Base-by-base conservation (phyloP, 2,329 filamentous ascomycete species). In the Penicillium sp. region DNA sequence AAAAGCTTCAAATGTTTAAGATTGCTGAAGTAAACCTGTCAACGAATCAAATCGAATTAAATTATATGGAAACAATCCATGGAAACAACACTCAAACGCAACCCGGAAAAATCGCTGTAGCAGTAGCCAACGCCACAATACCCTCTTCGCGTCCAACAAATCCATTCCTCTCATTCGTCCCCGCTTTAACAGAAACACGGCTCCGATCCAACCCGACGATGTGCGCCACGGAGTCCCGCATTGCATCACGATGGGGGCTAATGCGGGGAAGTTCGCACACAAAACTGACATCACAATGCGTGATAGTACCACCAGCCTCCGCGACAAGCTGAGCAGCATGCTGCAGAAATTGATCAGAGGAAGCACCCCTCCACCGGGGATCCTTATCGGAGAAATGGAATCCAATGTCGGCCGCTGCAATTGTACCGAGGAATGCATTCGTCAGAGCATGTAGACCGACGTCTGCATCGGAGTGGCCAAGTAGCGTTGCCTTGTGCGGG, bases 121-220 rank as follows among this genome's bases (percentile, higher is more conserved):
- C 53, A 15, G 53, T 55, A n/a, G 53, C 53, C 20, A 55, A 51
- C 6, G 53, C 53, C 48, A 55, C 47, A 31, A 55, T 55, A 14
- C 53, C 53, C 46, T 55, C 53, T 43, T 51, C 53, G 26, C 53
- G 53, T 37, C 53, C 53, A 42, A 55, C 53, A 48, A 51, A 55
- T 20, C 53, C 53, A 46, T 46, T 55, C 23, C 31, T 51, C 53
- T 55, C 53, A 33, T 55, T 55, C n/a, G 53, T 55, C 14, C 53
- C 53, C 35, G 53, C 53, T 42, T 55, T 55, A 20, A 55, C 53
- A 31, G 53, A 55, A 9, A 55, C 33, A 8, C 53, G 48, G 27
- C 25, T 29, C 42, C 26, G 41, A 23, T 55, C 47, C 14, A 55
- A 20, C 9, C 49, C 53, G 23, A 55, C n/a, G 27, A 55, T 55